A percentile compares a stretch with the other conserved stretches of the same genome.
These are phyloP conservation scores for Ambrosia artemisiifolia DNA, from an alignment of 129 eudicot species.

Conservation along the genomic window DNA sequence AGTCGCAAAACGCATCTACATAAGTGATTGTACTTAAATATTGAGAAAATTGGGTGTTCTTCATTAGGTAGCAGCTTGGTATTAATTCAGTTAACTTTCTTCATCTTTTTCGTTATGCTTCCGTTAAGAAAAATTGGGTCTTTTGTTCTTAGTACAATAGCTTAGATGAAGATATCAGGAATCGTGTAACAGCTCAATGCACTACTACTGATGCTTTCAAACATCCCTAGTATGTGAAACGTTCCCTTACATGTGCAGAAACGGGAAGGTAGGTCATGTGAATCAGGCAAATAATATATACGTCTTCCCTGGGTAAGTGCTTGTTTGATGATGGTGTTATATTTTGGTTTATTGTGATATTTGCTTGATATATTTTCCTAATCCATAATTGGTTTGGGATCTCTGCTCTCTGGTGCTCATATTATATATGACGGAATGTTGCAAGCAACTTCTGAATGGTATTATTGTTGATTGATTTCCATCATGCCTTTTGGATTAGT, in stretches of 20 bases:
- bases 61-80: no score
- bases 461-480: slow-evolving; percentile 22
- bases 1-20: no score
- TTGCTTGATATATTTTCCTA: slow-evolving; percentile 10
- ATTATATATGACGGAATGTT: slow-evolving; percentile 89
- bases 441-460: slow-evolving; percentile 97
- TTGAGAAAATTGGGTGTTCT: no score
- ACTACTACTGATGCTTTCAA: slow-evolving; percentile 90
- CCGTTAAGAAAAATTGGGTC: no score
- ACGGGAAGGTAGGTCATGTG: slow-evolving; percentile 94
- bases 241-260: slow-evolving; percentile 46
- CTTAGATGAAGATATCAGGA: no score
- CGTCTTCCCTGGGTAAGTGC: slow-evolving; percentile 90
- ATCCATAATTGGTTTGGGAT: slow-evolving; percentile 89
- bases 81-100: no score
- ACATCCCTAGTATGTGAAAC: slow-evolving; percentile 17
- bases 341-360: neutral
- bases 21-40: no score
- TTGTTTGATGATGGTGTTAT: slow-evolving; percentile 5
- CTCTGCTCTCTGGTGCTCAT: slow-evolving; percentile 92
- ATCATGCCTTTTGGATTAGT: neutral
- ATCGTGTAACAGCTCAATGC: slow-evolving; percentile 94
- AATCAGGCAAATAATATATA: slow-evolving; percentile 99
- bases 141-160: no score
- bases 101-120: no score